phyloP scores from a whole-genome alignment of 2,329 filamentous ascomycete species.

The Drechslerella coelobrocha region DNA sequence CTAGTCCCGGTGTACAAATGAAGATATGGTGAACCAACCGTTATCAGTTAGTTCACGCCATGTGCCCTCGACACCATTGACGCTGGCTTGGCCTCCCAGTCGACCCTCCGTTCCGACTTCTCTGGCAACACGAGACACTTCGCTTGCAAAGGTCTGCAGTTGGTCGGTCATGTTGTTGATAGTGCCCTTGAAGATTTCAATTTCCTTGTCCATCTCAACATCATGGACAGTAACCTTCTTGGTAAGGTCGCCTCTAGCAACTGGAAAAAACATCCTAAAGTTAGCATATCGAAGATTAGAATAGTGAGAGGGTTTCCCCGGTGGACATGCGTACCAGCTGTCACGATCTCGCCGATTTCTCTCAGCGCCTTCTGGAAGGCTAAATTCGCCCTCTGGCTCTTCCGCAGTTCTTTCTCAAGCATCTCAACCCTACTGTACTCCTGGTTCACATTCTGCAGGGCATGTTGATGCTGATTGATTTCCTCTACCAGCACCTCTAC shows the following conservation, averaged over 20 bases:
- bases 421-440: conserved; percentile 87
- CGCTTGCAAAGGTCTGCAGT: conserved; percentile 92
- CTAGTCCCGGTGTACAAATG: background rate
- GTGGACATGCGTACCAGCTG: conserved; percentile 63
- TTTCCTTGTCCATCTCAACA: conserved; percentile 97
- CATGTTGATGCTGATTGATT: conserved; percentile 82
- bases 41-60: conserved; percentile 97
- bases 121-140: conserved; percentile 90
- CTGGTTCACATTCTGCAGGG: conserved; percentile 85
- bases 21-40: conserved; percentile 51
- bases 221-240: conserved; percentile 97
- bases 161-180: conserved; percentile 99
- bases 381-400: conserved; percentile 97
- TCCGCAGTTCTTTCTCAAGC: conserved; percentile 90
- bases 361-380: conserved; percentile 97
- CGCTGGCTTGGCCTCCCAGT: conserved; percentile 89
- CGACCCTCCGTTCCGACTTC: conserved; percentile 96
- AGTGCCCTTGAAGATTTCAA: conserved; percentile 94
- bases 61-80: conserved; percentile 91
- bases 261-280: conserved; percentile 57
- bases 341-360: conserved; percentile 97
- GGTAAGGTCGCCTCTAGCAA: conserved; percentile 91
- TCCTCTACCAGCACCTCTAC: conserved; percentile 92
- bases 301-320: background rate
- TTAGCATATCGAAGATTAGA: background rate